These are phyloP conservation scores for Stevia rebaudiana DNA, from an alignment of 140 eudicot species.

Conservation along the genomic window DNA sequence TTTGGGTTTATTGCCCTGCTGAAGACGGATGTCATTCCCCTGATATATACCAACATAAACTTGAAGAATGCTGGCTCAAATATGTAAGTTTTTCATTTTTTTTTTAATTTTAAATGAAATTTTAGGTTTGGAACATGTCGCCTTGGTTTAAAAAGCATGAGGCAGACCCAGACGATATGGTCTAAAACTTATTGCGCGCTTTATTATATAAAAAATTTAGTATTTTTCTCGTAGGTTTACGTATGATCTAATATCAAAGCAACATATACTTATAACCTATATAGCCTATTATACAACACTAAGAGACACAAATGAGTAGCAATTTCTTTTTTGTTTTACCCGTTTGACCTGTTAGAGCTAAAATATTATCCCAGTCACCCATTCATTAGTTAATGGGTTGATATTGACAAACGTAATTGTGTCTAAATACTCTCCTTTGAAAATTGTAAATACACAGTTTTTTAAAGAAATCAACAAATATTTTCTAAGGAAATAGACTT, in stretches of 20 bases:
- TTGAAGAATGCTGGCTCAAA: slow-evolving; percentile 95
- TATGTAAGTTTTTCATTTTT: slow-evolving; percentile 45
- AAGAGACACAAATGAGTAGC: too few relatives aligned
- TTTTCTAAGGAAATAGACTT: too few relatives aligned
- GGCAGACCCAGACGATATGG: too few relatives aligned
- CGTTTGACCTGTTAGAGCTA: neutral
- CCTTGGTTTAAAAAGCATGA: too few relatives aligned
- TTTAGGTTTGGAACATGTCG: neutral
- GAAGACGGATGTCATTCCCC: slow-evolving; percentile 88
- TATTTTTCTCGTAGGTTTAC: too few relatives aligned
- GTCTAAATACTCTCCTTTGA: neutral
- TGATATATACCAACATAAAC: slow-evolving; percentile 79
- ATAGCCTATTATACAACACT: too few relatives aligned
- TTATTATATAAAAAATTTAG: too few relatives aligned
- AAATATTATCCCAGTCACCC: neutral
- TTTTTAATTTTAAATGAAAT: neutral
- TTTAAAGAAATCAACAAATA: neutral
- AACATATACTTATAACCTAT: too few relatives aligned
- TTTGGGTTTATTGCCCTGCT: slow-evolving; percentile 94
- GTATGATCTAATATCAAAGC: too few relatives aligned
- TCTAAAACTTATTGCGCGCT: too few relatives aligned
- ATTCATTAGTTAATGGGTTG: neutral
- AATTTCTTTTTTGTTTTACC: neutral
- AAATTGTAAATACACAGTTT: neutral
- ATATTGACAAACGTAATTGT: neutral